Percentiles rank a stretch among this genome's conserved stretches.
Conservation (phyloP, 805 yeast species). For the Grigorovia jiainica region DNA sequence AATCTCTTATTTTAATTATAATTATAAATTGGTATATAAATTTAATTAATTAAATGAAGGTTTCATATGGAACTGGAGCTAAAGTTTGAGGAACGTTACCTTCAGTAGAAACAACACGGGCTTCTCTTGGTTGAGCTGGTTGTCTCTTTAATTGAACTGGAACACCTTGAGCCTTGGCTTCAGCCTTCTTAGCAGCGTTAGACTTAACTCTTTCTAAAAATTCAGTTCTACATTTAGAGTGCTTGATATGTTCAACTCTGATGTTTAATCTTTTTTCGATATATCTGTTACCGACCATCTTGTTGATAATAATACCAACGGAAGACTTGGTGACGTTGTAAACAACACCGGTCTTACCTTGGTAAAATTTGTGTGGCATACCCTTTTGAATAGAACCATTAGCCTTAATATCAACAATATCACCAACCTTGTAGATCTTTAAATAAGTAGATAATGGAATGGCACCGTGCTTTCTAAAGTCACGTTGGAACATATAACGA, state of each 20-base stretch:
- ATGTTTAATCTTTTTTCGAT: conserved; percentile 96
- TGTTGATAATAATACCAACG: conserved; percentile 97
- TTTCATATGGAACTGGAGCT: conserved; percentile 99
- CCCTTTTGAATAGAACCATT: conserved; percentile 99
- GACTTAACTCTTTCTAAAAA: conserved; percentile 96
- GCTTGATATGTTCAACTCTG: conserved; percentile 98
- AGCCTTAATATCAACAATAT: conserved; percentile 98
- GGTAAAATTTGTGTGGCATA: conserved; percentile 99
- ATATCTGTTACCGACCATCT: conserved; percentile 98
- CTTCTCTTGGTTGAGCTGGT: conserved; percentile 95
- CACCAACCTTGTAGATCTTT: conserved; percentile 98
- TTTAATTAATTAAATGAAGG: conserved; percentile 70
- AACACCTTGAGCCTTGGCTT: conserved; percentile 92
- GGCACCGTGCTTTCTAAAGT: conserved; percentile 93
- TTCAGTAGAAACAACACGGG: conserved; percentile 74
- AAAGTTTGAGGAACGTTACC: conserved; percentile 89
- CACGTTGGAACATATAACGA: conserved; percentile 99
- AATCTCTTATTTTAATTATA: background rate
- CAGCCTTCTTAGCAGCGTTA: conserved; percentile 87
- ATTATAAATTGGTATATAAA: conserved; percentile 2
- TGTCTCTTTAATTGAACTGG: conserved; percentile 92
- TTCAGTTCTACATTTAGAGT: conserved; percentile 99
- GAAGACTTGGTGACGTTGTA: conserved; percentile 98
- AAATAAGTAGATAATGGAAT: conserved; percentile 93
- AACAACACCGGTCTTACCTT: conserved; percentile 99